Conservation (phyloP, 2,329 filamentous ascomycete genomes). For the Ceratocystis cacaofunesta region DNA sequence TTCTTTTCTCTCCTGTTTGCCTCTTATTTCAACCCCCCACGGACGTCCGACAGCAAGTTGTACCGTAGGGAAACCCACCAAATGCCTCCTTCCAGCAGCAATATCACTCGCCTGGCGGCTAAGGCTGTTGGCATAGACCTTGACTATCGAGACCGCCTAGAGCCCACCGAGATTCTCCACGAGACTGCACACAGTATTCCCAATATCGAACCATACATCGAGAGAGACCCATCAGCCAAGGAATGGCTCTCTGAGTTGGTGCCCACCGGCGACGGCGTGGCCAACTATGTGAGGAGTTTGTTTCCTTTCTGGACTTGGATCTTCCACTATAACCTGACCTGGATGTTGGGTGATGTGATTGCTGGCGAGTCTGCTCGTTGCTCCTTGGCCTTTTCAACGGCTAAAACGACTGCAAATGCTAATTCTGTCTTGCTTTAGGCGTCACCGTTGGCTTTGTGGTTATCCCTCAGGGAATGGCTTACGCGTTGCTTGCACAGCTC, state of each 20-base stretch:
- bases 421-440: constrained; percentile 29
- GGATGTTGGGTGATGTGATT: constrained; percentile 34
- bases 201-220: constrained; percentile 17
- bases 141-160: constrained; percentile 21
- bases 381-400: not conserved
- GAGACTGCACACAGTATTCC: constrained; percentile 20
- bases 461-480: constrained; percentile 40
- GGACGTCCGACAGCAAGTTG: not conserved
- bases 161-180: constrained; percentile 21
- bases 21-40: not conserved
- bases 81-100: constrained; percentile 13
- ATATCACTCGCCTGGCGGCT: constrained; percentile 20
- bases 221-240: constrained; percentile 9
- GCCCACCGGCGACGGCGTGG: constrained; percentile 11
- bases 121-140: constrained; percentile 24
- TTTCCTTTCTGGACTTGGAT: constrained; percentile 38
- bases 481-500: constrained; percentile 34
- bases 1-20: not conserved
- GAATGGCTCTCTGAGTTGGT: constrained; percentile 13
- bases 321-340: constrained; percentile 34
- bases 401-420: not conserved
- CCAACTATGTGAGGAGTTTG: constrained; percentile 27
- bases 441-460: constrained; percentile 59
- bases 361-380: constrained; percentile 43
- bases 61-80: not conserved